Conservation (phyloP, 768 basidiomycete genomes). For the Tricholoma sp. region DNA sequence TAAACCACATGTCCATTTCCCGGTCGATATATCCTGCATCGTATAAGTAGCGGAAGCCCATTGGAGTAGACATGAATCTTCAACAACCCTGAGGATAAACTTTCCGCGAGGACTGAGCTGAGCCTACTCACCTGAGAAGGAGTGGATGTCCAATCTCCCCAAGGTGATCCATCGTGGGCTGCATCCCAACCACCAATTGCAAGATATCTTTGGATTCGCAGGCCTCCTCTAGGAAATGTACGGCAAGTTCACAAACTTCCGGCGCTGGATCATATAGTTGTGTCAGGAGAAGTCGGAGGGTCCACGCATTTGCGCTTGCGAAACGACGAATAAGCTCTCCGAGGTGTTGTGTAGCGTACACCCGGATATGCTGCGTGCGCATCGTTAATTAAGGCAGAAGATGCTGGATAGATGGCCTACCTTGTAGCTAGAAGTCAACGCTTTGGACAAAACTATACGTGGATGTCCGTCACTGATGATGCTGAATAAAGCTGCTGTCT, state of each 20-base stretch:
- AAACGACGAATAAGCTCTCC: slow-evolving; percentile 72
- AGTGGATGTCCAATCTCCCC: slow-evolving; percentile 90
- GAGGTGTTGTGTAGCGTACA: slow-evolving; percentile 85
- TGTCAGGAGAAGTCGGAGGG: slow-evolving; percentile 83
- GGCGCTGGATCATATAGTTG: slow-evolving; percentile 92
- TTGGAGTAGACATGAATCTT: slow-evolving; percentile 92
- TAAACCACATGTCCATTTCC: slow-evolving; percentile 96
- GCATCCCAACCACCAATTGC: slow-evolving; percentile 89
- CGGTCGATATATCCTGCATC: slow-evolving; percentile 90
- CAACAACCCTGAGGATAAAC: background rate
- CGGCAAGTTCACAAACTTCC: slow-evolving; percentile 88
- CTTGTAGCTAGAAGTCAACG: slow-evolving; percentile 89
- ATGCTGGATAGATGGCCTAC: slow-evolving; percentile 30
- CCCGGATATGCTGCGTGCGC: slow-evolving; percentile 67
- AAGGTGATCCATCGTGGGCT: slow-evolving; percentile 92
- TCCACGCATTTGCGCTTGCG: slow-evolving; percentile 75
- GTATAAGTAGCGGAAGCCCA: slow-evolving; percentile 90
- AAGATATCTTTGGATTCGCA: slow-evolving; percentile 82
- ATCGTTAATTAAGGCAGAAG: background rate
- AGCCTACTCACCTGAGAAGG: slow-evolving; percentile 66
- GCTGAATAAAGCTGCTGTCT: slow-evolving; percentile 7
- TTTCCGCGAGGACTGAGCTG: background rate
- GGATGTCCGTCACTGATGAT: slow-evolving; percentile 82
- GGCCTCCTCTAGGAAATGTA: slow-evolving; percentile 83
- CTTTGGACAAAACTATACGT: slow-evolving; percentile 89